phyloP scores from a whole-genome alignment of 1,139 yeast genomes.

The Entelexis paramagnoliae region DNA sequence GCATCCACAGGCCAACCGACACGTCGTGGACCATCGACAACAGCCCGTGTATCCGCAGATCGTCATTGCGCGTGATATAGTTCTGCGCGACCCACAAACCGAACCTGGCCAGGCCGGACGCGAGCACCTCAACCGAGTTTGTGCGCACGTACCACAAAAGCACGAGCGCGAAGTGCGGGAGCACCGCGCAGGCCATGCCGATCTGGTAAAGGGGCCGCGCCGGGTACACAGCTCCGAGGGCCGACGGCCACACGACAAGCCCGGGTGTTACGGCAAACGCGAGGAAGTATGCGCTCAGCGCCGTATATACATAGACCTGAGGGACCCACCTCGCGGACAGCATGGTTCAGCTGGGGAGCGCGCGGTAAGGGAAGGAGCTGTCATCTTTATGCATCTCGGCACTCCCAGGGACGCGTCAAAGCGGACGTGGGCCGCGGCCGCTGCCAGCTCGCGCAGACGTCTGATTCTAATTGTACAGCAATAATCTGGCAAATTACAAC shows the following conservation, averaged over 20 bases:
- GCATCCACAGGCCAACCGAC: conserved; percentile 37
- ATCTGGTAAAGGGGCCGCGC: conserved; percentile 21
- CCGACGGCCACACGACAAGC: conserved; percentile 13
- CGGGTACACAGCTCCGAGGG: conserved; percentile 19
- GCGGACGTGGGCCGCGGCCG: neutral
- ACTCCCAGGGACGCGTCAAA: neutral
- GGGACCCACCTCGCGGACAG: conserved; percentile 15
- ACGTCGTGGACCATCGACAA: conserved; percentile 21
- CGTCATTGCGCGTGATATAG: conserved; percentile 15
- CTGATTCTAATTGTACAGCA: too few species aligned
- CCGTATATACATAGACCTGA: conserved; percentile 4
- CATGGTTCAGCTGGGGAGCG: neutral
- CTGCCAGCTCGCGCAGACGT: too few species aligned
- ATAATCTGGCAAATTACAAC: neutral
- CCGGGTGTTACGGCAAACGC: conserved; percentile 9
- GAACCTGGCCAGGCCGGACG: conserved; percentile 5
- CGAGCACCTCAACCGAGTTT: neutral
- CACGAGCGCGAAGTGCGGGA: conserved; percentile 15
- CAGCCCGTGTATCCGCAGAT: conserved; percentile 12
- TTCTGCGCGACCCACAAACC: conserved; percentile 2
- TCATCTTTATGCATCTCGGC: neutral
- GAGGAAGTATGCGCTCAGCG: conserved; percentile 6
- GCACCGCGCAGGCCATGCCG: conserved; percentile 17
- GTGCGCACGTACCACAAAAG: conserved; percentile 16
- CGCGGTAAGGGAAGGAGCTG: neutral